Conservation (phyloP, 371 early-diverging fungal genomes). For the Mortierella sp. region DNA sequence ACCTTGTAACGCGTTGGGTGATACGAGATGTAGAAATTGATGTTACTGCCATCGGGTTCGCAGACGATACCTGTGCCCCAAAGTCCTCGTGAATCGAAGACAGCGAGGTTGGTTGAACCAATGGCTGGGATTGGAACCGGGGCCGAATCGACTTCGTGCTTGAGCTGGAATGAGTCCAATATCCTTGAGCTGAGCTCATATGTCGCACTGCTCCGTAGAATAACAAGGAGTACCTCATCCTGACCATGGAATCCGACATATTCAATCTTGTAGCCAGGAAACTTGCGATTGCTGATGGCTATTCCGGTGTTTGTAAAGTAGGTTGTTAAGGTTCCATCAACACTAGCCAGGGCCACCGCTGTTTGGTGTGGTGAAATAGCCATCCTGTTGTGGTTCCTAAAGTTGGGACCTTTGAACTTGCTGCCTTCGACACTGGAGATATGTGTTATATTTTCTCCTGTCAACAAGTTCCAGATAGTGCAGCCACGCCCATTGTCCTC, state of each 20-base stretch:
- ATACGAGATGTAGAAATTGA: constrained; percentile 32
- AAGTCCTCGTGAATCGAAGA: constrained; percentile 23
- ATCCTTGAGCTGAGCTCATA: constrained; percentile 26
- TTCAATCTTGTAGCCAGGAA: constrained; percentile 40
- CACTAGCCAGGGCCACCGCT: constrained; percentile 42
- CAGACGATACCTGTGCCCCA: constrained; percentile 33
- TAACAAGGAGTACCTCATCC: constrained; percentile 38
- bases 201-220: constrained; percentile 23
- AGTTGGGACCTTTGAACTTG: constrained; percentile 40
- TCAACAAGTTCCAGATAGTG: constrained; percentile 46
- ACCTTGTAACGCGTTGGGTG: constrained; percentile 28
- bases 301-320: constrained; percentile 45
- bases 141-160: constrained; percentile 19
- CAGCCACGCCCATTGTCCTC: constrained; percentile 51
- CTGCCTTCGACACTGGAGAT: constrained; percentile 51
- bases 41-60: constrained; percentile 28
- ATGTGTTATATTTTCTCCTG: constrained; percentile 46
- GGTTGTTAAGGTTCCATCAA: constrained; percentile 41
- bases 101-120: constrained; percentile 16
- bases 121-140: constrained; percentile 40
- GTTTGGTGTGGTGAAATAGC: constrained; percentile 47
- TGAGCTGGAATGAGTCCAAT: constrained; percentile 39
- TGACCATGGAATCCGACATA: constrained; percentile 35
- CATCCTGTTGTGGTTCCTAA: constrained; percentile 45
- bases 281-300: constrained; percentile 34